phyloP scores from a whole-genome alignment of 768 basidiomycete species.

The Rhizopogon vesiculosus region DNA sequence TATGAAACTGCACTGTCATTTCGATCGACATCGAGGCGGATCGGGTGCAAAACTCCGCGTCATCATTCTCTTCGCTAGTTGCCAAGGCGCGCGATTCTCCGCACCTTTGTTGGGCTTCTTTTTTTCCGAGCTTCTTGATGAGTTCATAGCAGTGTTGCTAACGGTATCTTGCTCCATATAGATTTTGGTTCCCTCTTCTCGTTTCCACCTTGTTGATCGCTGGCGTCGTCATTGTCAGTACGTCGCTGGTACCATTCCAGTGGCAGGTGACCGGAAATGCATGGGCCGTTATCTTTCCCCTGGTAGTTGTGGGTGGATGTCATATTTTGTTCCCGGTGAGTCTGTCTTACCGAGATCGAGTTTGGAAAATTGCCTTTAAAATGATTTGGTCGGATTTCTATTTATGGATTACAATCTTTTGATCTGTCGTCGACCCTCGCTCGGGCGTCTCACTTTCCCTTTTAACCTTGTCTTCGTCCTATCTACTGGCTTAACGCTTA shows the following conservation, averaged over 20 bases:
- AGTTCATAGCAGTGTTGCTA: constrained; percentile 9
- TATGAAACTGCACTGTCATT: not conserved
- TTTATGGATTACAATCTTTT: not conserved
- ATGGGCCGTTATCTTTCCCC: constrained; percentile 77
- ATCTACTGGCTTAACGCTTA: not conserved
- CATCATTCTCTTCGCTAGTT: not conserved
- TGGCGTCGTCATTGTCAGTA: constrained; percentile 56
- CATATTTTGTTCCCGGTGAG: constrained; percentile 76
- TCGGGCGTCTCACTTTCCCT: constrained; percentile 29
- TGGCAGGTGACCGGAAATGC: constrained; percentile 58
- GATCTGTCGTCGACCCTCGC: not conserved
- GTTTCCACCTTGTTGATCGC: constrained; percentile 47
- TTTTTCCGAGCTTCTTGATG: constrained; percentile 1
- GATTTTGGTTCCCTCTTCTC: constrained; percentile 37
- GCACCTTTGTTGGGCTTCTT: not conserved
- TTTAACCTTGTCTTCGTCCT: not conserved
- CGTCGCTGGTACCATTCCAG: constrained; percentile 50
- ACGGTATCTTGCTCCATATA: constrained; percentile 11
- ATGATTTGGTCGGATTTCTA: not conserved
- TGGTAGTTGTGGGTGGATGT: constrained; percentile 61
- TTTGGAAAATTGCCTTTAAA: not conserved
- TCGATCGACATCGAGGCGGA: not conserved
- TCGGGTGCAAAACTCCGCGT: not conserved
- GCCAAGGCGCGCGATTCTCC: not conserved
- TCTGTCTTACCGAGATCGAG: constrained; percentile 1